Percentiles rank a stretch among this genome's conserved stretches.
These are phyloP conservation scores for Fusarium cicatricum DNA, from an alignment of 2,329 filamentous ascomycete species.

Conservation along the genomic window DNA sequence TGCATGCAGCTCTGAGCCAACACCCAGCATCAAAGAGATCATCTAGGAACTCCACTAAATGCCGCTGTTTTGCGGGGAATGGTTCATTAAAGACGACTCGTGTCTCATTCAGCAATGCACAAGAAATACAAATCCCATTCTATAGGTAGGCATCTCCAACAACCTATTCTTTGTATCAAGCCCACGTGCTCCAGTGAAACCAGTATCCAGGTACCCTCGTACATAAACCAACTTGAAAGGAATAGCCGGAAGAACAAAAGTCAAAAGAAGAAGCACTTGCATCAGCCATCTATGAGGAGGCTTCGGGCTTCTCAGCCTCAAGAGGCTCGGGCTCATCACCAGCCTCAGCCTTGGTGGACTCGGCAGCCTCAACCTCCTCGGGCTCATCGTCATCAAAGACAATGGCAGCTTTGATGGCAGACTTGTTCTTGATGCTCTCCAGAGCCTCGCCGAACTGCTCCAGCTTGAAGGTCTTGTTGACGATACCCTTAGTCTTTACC, in stretches of 20 bases:
- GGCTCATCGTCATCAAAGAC: slow-evolving; percentile 64
- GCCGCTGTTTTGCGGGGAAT: slow-evolving; percentile 1
- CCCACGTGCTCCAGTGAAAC: slow-evolving; percentile 8
- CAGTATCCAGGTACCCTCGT: slow-evolving; percentile 1
- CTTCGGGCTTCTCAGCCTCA: slow-evolving; percentile 3
- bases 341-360: slow-evolving; percentile 2
- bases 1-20: not conserved
- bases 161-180: not conserved
- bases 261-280: not conserved
- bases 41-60: not conserved
- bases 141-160: not conserved
- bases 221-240: not conserved
- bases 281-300: not conserved
- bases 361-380: slow-evolving; percentile 1
- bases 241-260: not conserved
- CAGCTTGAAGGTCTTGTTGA: slow-evolving; percentile 77
- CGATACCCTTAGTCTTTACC: slow-evolving; percentile 71
- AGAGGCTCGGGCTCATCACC: slow-evolving; percentile 2
- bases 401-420: slow-evolving; percentile 77
- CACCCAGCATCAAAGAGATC: not conserved
- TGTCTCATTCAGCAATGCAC: not conserved
- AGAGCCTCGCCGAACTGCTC: slow-evolving; percentile 76
- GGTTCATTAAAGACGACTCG: too few species aligned
- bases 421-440: slow-evolving; percentile 76
- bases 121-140: not conserved